A percentile compares a stretch with the other conserved stretches of the same genome.
These are phyloP conservation scores for Pseudozyma pruni DNA, from an alignment of 1,284 basidiomycete species.

Conservation along the genomic window DNA sequence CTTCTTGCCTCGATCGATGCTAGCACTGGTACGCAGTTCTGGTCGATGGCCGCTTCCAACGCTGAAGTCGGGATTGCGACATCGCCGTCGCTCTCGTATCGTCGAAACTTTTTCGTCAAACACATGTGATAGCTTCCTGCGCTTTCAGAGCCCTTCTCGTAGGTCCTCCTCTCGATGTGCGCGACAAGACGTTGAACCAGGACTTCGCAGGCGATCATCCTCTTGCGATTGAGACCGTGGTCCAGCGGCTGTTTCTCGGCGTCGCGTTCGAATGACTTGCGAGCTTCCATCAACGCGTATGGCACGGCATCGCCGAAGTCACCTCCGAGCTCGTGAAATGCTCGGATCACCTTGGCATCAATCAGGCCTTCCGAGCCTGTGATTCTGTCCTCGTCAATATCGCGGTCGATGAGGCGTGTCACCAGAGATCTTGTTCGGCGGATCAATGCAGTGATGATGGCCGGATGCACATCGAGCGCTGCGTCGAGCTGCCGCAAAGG, in stretches of 20 bases:
- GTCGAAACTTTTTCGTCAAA: conserved; percentile 54
- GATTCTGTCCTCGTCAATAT: conserved; percentile 53
- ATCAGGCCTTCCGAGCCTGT: conserved; percentile 50
- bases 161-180: conserved; percentile 33
- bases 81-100: conserved; percentile 53
- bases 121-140: conserved; percentile 32
- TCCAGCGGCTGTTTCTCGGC: conserved; percentile 32
- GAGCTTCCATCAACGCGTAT: conserved; percentile 53
- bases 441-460: conserved; percentile 51
- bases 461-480: conserved; percentile 45
- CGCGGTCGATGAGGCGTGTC: conserved; percentile 46
- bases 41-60: conserved; percentile 59
- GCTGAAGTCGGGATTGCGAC: conserved; percentile 46
- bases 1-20: conserved; percentile 46
- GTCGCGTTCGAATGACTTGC: conserved; percentile 41
- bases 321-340: conserved; percentile 54
- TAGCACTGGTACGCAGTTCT: conserved; percentile 46
- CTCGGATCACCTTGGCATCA: conserved; percentile 34
- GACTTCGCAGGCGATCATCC: conserved; percentile 52
- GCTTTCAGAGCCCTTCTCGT: conserved; percentile 16
- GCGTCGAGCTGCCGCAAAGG: conserved; percentile 36
- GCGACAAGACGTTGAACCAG: conserved; percentile 53
- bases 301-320: conserved; percentile 58
- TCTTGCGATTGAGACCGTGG: conserved; percentile 25
- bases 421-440: conserved; percentile 49